Evolutionary conservation across 257 asterid species (phyloP).

Genomic region (Sherardia arvensis): DNA sequence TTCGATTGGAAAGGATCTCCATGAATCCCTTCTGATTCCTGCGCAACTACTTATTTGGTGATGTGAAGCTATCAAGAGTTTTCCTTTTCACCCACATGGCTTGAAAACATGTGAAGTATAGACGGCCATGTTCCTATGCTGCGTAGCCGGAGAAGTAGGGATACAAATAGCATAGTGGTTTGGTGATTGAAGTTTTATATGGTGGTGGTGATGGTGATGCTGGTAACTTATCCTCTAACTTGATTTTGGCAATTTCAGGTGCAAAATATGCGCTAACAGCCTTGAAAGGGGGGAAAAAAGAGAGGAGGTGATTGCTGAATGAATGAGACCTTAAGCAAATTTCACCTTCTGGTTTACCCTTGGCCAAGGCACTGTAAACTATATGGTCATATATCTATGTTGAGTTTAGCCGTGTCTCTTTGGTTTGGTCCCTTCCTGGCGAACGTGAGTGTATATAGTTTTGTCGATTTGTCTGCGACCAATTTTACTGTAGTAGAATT

Average conservation of each 20-base stretch:
- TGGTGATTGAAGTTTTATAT: conserved; percentile 23
- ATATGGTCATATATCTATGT: conserved; percentile 10
- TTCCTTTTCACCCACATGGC: conserved; percentile 23
- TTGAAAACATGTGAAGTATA: conserved; percentile 17
- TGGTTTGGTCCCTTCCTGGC: conserved; percentile 12
- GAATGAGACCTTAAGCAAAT: not conserved
- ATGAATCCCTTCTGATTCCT: conserved; percentile 17
- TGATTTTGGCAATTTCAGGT: conserved; percentile 33
- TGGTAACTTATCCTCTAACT: conserved; percentile 24
- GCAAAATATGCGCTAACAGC: conserved; percentile 28
- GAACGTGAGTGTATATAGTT: conserved; percentile 47
- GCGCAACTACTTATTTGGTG: conserved; percentile 29
- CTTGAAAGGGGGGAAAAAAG: conserved; percentile 19
- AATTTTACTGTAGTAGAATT: conserved; percentile 31
- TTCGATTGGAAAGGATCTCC: conserved; percentile 89
- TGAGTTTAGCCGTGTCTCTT: conserved; percentile 11
- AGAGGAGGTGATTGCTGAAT: conserved; percentile 13
- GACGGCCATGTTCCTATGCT: conserved; percentile 4
- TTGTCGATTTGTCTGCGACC: conserved; percentile 28
- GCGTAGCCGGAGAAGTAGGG: conserved; percentile 27
- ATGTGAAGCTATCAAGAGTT: conserved; percentile 15
- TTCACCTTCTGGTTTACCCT: conserved; percentile 3
- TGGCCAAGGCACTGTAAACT: conserved; percentile 25
- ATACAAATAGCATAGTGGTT: conserved; percentile 17
- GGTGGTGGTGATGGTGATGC: conserved; percentile 1